phyloP scores from a whole-genome alignment of 176 grass and related monocot species.

The Avena sativa region DNA sequence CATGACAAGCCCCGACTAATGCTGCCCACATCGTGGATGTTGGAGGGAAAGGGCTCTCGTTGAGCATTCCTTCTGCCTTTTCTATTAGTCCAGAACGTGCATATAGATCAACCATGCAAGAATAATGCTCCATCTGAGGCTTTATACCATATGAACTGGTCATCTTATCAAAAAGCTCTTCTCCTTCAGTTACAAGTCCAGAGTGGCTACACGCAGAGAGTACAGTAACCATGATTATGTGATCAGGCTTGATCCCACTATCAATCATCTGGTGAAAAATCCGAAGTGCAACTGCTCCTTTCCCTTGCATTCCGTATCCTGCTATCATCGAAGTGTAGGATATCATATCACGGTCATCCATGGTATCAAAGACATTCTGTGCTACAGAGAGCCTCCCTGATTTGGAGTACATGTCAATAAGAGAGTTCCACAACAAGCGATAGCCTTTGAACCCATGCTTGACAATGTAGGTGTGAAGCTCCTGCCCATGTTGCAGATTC shows the following conservation, averaged over 20 bases:
- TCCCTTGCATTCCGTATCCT: slow-evolving; percentile 69
- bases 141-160: slow-evolving; percentile 51
- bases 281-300: slow-evolving; percentile 48
- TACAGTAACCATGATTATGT: slow-evolving; percentile 64
- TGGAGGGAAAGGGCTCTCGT: slow-evolving; percentile 44
- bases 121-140: slow-evolving; percentile 65
- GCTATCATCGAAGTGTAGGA: slow-evolving; percentile 73
- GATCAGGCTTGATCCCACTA: slow-evolving; percentile 57
- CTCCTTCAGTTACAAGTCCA: slow-evolving; percentile 66
- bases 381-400: slow-evolving; percentile 56
- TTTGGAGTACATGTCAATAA: slow-evolving; percentile 75
- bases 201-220: slow-evolving; percentile 76
- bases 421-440: slow-evolving; percentile 68
- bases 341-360: slow-evolving; percentile 62
- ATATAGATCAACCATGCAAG: slow-evolving; percentile 70
- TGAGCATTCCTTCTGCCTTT: slow-evolving; percentile 65
- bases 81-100: slow-evolving; percentile 59
- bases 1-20: slow-evolving; percentile 65
- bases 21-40: slow-evolving; percentile 67
- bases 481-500: slow-evolving; percentile 67
- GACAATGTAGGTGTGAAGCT: slow-evolving; percentile 66
- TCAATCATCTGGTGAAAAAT: slow-evolving; percentile 66
- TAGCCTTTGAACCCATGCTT: slow-evolving; percentile 63
- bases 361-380: slow-evolving; percentile 61
- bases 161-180: slow-evolving; percentile 66